Base-by-base conservation (phyloP, 495 filamentous ascomycete species). In the Annulohypoxylon maeteangense region DNA sequence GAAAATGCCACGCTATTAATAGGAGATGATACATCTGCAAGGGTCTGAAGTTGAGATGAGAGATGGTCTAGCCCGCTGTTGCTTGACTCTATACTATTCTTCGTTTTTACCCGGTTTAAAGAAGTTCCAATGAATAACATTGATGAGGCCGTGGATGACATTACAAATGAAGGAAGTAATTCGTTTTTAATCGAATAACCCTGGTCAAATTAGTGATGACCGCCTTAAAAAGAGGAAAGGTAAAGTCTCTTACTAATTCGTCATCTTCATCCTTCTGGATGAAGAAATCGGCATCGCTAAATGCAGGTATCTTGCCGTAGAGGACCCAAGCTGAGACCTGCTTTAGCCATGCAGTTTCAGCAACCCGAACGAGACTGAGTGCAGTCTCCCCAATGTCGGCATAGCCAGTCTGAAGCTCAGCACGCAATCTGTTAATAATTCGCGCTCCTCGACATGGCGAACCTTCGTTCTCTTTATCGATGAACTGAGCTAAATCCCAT, bases 71-170 rank as follows among this genome's bases (percentile, higher is more conserved):
- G 83, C 18, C 87, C 87, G 47, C 90, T 83, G 22, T 89, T 86
- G 6, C 87, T 85, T 7, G 86, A 80, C 31, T 84, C 84, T 11
- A 80, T 80, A 22, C 81, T 80, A 4, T 74, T 76, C 70, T 81
- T 84, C 18, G 77, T 82, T 36, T 91, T 83, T 45, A 97, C 91
- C 62, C 95, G 91, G 63, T 95, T 93, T 44, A 98, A 81, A 0
- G 92, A 95, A 65, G 91, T 91, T 1, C 95, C 95, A 66, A 99
- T 92, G 76, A 97, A 98, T 3, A 98, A 76, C 72, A 98, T 92
- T 7, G 93, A 97, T 7, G 87, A 84, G 25, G 93, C 94, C 3
- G 93, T 92, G 12, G 88, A 81, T 2, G 85, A 71, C 5, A 91
- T 88, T 10, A 97, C 93, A 71, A 97, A 97, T 18, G 85, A 86